These are phyloP conservation scores for Metschnikowia peoriensis DNA, from an alignment of 805 yeast species.

Conservation along the genomic window DNA sequence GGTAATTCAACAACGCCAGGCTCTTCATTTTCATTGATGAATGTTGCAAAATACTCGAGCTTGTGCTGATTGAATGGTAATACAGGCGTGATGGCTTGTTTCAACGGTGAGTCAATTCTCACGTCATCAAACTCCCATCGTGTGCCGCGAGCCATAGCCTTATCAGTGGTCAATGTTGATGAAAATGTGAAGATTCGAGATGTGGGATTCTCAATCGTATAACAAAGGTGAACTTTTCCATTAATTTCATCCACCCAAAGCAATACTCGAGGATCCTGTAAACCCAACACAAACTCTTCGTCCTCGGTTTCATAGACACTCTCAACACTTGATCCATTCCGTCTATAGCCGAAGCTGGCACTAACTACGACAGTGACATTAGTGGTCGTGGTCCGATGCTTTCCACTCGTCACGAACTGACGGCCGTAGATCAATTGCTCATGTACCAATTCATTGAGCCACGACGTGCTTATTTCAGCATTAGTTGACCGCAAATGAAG, in stretches of 20 bases:
- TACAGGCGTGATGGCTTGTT: conserved; percentile 45
- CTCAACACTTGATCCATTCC: conserved; percentile 12
- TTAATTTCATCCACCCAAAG: conserved; percentile 30
- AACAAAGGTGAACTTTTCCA: conserved; percentile 34
- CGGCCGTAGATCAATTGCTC: conserved; percentile 10
- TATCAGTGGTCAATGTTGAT: conserved; percentile 23
- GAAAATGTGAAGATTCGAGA: conserved; percentile 64
- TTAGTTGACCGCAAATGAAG: conserved; percentile 26
- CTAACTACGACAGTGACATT: conserved; percentile 20
- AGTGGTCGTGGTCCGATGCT: conserved; percentile 39
- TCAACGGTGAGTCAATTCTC: conserved; percentile 26
- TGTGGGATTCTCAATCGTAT: conserved; percentile 73
- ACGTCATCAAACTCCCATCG: conserved; percentile 15
- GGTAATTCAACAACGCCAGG: conserved; percentile 47
- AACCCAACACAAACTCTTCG: conserved; percentile 57
- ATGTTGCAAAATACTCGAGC: conserved; percentile 31
- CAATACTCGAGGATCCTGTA: conserved; percentile 68
- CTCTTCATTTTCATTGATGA: conserved; percentile 6
- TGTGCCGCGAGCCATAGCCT: conserved; percentile 11
- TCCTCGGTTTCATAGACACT: conserved; percentile 35
- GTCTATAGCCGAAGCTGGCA: conserved; percentile 15
- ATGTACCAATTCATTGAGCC: conserved; percentile 6
- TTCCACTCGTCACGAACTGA: conserved; percentile 35
- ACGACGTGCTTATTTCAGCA: conserved; percentile 26
- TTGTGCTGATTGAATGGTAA: conserved; percentile 58